These are phyloP conservation scores for Phalaenopsis aphrodite DNA, from an alignment of 106 monocot species.

Conservation along the genomic window DNA sequence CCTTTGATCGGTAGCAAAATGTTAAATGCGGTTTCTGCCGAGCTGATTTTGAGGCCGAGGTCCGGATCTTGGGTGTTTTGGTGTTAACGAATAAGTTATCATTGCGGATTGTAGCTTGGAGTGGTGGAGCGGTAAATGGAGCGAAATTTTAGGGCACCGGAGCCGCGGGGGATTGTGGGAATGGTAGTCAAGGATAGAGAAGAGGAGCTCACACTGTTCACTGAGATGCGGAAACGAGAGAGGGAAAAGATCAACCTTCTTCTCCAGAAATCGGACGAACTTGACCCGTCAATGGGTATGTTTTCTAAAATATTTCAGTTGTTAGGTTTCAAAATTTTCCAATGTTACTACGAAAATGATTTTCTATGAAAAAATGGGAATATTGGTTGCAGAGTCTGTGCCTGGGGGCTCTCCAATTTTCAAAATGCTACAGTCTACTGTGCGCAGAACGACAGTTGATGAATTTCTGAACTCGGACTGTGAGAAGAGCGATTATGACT, in stretches of 20 bases:
- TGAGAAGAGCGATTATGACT: slow-evolving; percentile 86
- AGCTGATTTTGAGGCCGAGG: not conserved
- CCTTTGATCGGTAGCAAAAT: not conserved
- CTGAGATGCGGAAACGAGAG: slow-evolving; percentile 43
- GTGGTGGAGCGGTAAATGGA: slow-evolving; percentile 19
- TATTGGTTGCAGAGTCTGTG: slow-evolving; percentile 24
- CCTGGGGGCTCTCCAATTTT: slow-evolving; percentile 35
- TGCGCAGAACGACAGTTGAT: slow-evolving; percentile 23
- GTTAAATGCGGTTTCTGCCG: not conserved
- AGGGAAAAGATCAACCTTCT: slow-evolving; percentile 41
- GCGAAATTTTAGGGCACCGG: slow-evolving; percentile 27
- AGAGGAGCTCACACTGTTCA: not conserved
- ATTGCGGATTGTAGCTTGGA: not conserved
- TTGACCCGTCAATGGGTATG: slow-evolving; percentile 35
- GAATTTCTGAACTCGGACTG: slow-evolving; percentile 65
- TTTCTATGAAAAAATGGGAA: not conserved
- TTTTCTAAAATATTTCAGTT: not conserved
- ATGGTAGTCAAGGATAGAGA: slow-evolving; percentile 18
- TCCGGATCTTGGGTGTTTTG: not conserved
- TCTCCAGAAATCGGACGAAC: slow-evolving; percentile 30
- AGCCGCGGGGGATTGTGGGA: slow-evolving; percentile 18
- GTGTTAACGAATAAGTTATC: not conserved
- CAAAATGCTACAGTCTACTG: slow-evolving; percentile 26
- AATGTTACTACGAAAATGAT: not conserved
- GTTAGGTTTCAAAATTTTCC: not conserved